These are phyloP conservation scores for Echinochloa phyllopogon DNA, from an alignment of 176 grass and related monocot species.

Conservation along the genomic window DNA sequence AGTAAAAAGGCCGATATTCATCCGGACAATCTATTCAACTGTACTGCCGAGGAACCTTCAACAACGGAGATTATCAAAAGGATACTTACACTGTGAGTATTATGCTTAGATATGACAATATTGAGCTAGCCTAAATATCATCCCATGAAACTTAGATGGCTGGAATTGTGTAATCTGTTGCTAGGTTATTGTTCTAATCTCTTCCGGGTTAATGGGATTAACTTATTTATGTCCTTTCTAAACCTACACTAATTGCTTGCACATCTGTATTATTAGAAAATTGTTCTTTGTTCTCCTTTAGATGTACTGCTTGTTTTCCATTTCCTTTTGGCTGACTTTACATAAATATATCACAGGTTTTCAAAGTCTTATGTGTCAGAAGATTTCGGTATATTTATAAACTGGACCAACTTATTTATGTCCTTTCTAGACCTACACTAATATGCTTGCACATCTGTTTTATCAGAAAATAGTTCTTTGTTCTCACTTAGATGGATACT, in stretches of 20 bases:
- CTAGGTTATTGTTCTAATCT: slow-evolving; percentile 14
- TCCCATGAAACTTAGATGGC: slow-evolving; percentile 10
- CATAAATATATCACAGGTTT: slow-evolving; percentile 50
- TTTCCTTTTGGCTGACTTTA: slow-evolving; percentile 6
- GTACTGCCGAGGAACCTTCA: slow-evolving; percentile 75
- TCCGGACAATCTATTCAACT: slow-evolving; percentile 78
- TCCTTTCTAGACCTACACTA: neutral
- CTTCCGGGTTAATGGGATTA: neutral
- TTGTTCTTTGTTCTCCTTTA: neutral
- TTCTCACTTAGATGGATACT: neutral
- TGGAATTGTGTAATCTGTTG: slow-evolving; percentile 12
- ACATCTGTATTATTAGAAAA: neutral
- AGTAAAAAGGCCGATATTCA: slow-evolving; percentile 86
- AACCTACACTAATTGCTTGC: neutral
- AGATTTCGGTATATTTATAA: slow-evolving; percentile 29
- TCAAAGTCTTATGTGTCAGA: slow-evolving; percentile 48
- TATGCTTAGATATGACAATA: slow-evolving; percentile 2
- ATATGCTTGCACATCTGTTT: neutral
- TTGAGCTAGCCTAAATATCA: slow-evolving; percentile 6
- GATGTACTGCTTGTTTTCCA: neutral
- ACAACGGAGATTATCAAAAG: slow-evolving; percentile 76
- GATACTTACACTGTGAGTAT: slow-evolving; percentile 79
- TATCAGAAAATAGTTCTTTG: neutral
- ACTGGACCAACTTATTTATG: neutral
- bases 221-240: slow-evolving; percentile 14